phyloP scores from a whole-genome alignment of 192 early-diverging fungal genomes.

The Podila clonocystis region DNA sequence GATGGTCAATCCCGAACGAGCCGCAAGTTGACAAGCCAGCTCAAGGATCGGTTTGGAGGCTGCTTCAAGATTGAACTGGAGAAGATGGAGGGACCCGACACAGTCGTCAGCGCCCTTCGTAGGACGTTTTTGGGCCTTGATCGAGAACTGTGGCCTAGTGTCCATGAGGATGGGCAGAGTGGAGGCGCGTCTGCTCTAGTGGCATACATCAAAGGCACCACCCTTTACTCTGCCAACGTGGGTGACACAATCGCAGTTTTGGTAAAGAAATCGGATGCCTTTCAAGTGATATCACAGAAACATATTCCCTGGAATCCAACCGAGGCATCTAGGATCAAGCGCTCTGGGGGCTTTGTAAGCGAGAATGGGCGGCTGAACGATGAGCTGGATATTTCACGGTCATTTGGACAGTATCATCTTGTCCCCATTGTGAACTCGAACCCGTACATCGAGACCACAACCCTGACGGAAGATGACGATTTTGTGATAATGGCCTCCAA shows the following conservation, averaged over 20 bases:
- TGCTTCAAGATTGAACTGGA: slow-evolving; percentile 80
- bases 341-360: slow-evolving; percentile 84
- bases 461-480: slow-evolving; percentile 83
- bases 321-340: slow-evolving; percentile 80
- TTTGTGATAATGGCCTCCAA: slow-evolving; percentile 80
- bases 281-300: slow-evolving; percentile 74
- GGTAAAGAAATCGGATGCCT: slow-evolving; percentile 74
- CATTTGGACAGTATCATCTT: slow-evolving; percentile 89
- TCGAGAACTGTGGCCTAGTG: slow-evolving; percentile 68
- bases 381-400: slow-evolving; percentile 79
- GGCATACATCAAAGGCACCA: slow-evolving; percentile 80
- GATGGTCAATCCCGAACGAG: slow-evolving; percentile 55
- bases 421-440: slow-evolving; percentile 87
- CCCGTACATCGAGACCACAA: slow-evolving; percentile 77
- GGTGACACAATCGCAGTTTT: slow-evolving; percentile 87
- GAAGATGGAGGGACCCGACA: slow-evolving; percentile 67
- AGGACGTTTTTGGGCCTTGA: slow-evolving; percentile 87
- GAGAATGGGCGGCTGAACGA: slow-evolving; percentile 78
- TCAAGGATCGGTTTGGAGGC: slow-evolving; percentile 75
- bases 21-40: slow-evolving; percentile 68
- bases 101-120: slow-evolving; percentile 75
- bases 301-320: slow-evolving; percentile 75
- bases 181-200: slow-evolving; percentile 83
- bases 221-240: slow-evolving; percentile 86
- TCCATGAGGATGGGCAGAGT: slow-evolving; percentile 51